A percentile compares a stretch with the other conserved stretches of the same genome.
These are phyloP conservation scores for barrel medic (Medicago truncatula) DNA, from an alignment of 306 rosid species.

Conservation along the genomic window DNA sequence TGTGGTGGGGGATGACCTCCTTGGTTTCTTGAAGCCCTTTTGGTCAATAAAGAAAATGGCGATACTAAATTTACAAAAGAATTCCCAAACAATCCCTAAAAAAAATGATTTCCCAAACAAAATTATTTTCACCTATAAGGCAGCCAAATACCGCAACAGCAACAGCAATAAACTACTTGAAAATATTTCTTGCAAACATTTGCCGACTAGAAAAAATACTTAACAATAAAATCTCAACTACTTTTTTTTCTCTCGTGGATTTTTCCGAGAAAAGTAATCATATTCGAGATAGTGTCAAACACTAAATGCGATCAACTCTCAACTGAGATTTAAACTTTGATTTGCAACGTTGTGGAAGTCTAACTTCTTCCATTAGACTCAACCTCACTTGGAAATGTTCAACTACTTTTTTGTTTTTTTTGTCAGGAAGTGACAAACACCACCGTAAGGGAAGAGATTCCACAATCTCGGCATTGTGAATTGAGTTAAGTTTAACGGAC, in stretches of 20 bases:
- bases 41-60: background rate
- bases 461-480: too few relatives aligned
- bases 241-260: background rate
- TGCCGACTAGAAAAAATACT: background rate
- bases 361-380: background rate
- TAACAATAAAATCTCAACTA: conserved; percentile 11
- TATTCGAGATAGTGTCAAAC: background rate
- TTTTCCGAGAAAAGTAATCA: background rate
- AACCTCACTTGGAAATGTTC: background rate
- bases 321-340: background rate
- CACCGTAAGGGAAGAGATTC: too few relatives aligned
- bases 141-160: conserved; percentile 12
- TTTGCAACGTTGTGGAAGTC: background rate
- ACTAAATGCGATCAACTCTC: background rate
- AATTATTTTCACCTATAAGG: background rate
- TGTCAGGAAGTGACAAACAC: background rate
- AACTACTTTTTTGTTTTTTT: background rate
- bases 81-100: too few relatives aligned
- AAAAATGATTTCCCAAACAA: too few relatives aligned
- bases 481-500: too few relatives aligned
- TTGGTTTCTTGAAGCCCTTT: background rate
- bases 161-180: background rate
- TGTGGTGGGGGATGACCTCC: background rate
- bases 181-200: background rate
- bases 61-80: too few relatives aligned